These are phyloP conservation scores for Oryza longistaminata DNA, from an alignment of 176 grass and related monocot genomes.

Conservation along the genomic window DNA sequence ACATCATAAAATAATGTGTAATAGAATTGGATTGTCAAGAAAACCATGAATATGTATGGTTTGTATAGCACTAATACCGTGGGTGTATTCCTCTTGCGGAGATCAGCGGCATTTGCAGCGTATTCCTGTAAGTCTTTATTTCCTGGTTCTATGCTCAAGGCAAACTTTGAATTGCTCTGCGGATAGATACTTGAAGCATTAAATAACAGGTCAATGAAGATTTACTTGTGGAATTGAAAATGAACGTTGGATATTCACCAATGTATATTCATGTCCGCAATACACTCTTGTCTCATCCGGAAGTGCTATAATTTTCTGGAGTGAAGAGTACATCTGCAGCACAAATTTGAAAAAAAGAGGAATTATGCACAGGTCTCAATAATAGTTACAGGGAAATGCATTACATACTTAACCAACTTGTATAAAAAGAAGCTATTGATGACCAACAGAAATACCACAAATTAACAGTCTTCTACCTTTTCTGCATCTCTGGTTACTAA, in stretches of 20 bases:
- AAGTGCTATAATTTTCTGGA: slow-evolving; percentile 75
- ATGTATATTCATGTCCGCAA: slow-evolving; percentile 95
- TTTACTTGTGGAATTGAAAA: slow-evolving; percentile 5
- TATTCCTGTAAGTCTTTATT: slow-evolving; percentile 92
- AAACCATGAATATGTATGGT: not conserved
- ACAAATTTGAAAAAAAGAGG: slow-evolving; percentile 33
- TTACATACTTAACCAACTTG: not conserved
- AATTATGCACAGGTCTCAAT: not conserved
- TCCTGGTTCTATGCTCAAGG: slow-evolving; percentile 85
- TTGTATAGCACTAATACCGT: slow-evolving; percentile 64
- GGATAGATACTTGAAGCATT: slow-evolving; percentile 25
- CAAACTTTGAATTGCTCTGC: slow-evolving; percentile 95
- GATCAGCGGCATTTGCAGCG: slow-evolving; percentile 60
- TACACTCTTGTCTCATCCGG: slow-evolving; percentile 90
- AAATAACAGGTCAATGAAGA: slow-evolving; percentile 24
- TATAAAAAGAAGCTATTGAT: slow-evolving; percentile 8
- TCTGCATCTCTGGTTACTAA: not conserved
- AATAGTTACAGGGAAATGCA: not conserved
- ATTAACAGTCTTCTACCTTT: not conserved
- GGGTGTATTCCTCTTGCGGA: slow-evolving; percentile 78
- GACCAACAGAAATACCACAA: slow-evolving; percentile 22
- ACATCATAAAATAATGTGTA: slow-evolving; percentile 13
- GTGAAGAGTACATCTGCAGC: slow-evolving; percentile 88
- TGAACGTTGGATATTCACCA: slow-evolving; percentile 53
- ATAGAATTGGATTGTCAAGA: slow-evolving; percentile 9